phyloP scores from a whole-genome alignment of 2,329 filamentous ascomycete species.

The Claviceps spartinae region DNA sequence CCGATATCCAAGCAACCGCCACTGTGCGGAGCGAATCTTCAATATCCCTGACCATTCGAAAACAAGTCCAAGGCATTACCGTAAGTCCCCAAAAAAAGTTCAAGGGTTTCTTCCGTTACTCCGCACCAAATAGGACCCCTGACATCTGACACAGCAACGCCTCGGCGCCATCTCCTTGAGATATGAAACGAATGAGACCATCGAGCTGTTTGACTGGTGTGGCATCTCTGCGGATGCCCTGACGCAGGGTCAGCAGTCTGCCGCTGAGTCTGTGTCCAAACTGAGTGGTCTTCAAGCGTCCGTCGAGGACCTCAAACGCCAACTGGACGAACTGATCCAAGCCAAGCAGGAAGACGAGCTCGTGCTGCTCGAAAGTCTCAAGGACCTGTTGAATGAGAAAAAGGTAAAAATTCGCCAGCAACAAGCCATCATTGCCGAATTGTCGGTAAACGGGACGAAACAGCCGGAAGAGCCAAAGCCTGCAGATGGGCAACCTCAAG shows the following conservation, averaged over 20 bases:
- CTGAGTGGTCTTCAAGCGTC: constrained; percentile 37
- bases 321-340: constrained; percentile 52
- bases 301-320: constrained; percentile 43
- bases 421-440: constrained; percentile 42
- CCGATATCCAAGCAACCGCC: constrained; percentile 46
- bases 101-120: background rate
- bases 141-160: constrained; percentile 39
- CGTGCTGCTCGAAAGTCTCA: constrained; percentile 54
- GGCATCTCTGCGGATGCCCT: constrained; percentile 39
- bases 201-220: constrained; percentile 60
- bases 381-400: constrained; percentile 61
- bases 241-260: constrained; percentile 27
- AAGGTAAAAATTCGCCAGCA: constrained; percentile 68
- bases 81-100: constrained; percentile 25
- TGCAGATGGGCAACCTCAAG: constrained; percentile 11
- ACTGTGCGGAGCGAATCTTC: constrained; percentile 37
- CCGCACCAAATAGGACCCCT: background rate
- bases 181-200: constrained; percentile 40
- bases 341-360: constrained; percentile 55
- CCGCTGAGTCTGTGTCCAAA: constrained; percentile 28
- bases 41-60: constrained; percentile 49
- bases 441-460: constrained; percentile 18
- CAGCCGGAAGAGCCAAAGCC: constrained; percentile 15
- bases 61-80: constrained; percentile 54
- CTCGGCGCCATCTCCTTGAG: constrained; percentile 51